These are phyloP conservation scores for Pythium aphanidermatum DNA, from an alignment of 352 stramenopile genomes.

Conservation along the genomic window DNA sequence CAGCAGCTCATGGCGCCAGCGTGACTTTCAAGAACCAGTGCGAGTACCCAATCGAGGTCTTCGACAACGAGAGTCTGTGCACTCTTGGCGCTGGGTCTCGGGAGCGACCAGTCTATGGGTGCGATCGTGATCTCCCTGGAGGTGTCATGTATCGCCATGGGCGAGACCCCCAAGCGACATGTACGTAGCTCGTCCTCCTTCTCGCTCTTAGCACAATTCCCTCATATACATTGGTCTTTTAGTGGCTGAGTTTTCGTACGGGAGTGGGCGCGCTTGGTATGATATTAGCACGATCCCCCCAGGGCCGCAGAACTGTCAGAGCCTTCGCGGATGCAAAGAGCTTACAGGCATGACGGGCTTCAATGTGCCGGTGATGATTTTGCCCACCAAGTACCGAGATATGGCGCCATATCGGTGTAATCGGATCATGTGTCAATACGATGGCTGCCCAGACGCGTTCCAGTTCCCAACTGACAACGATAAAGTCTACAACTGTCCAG, in stretches of 20 bases:
- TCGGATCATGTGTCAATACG: conserved; percentile 18
- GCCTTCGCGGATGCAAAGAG: conserved; percentile 14
- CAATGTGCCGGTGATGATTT: conserved; percentile 26
- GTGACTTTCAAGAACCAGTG: conserved; percentile 28
- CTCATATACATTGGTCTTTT: not conserved
- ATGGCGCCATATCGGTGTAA: conserved; percentile 12
- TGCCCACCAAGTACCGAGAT: conserved; percentile 14
- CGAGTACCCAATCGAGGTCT: conserved; percentile 25
- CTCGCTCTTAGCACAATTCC: too few relatives aligned
- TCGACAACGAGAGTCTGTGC: conserved; percentile 16
- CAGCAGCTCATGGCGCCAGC: too few relatives aligned
- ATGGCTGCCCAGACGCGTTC: conserved; percentile 24
- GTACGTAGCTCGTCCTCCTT: conserved; percentile 4
- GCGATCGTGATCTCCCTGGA: conserved; percentile 7
- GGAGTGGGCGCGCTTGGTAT: conserved; percentile 19
- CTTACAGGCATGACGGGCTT: conserved; percentile 22
- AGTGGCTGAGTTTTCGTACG: conserved; percentile 25
- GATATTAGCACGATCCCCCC: conserved; percentile 31
- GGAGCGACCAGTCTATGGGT: conserved; percentile 7
- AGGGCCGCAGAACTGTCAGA: conserved; percentile 20
- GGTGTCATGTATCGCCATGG: conserved; percentile 18
- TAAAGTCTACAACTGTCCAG: conserved; percentile 27
- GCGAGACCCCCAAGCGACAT: conserved; percentile 10
- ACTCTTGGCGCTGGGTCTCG: conserved; percentile 6
- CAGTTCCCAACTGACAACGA: conserved; percentile 23